Evolutionary conservation across 75 land plant species (phyloP).

Genomic region (Cupressus sempervirens): DNA sequence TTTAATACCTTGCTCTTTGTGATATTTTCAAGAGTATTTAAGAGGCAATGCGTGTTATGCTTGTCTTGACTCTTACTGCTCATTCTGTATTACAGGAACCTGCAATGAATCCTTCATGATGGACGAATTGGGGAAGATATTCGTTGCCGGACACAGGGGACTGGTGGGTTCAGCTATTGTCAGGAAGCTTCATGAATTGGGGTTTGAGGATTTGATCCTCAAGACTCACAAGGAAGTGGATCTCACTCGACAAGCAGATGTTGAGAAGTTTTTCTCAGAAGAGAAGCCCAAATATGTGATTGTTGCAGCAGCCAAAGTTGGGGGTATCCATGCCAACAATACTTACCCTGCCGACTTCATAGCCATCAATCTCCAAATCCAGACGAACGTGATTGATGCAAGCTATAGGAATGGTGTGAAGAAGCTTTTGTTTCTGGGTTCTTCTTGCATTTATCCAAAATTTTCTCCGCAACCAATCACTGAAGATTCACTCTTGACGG

Average conservation of each 20-base stretch:
- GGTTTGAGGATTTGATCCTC: conserved; percentile 68
- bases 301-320: conserved; percentile 94
- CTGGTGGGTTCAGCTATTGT: conserved; percentile 92
- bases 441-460: conserved; percentile 98
- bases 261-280: conserved; percentile 71
- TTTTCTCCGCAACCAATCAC: conserved; percentile 91
- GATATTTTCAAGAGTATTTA: background rate
- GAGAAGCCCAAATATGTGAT: conserved; percentile 78
- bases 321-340: conserved; percentile 95
- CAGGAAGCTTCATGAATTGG: conserved; percentile 54
- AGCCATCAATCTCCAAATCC: conserved; percentile 85
- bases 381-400: conserved; percentile 93
- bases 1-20: background rate
- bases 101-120: conserved; percentile 26
- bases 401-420: conserved; percentile 59
- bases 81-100: background rate
- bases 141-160: conserved; percentile 93
- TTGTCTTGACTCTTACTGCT: background rate
- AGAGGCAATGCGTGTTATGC: background rate
- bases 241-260: conserved; percentile 81
- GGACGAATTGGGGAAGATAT: conserved; percentile 72
- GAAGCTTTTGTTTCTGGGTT: conserved; percentile 89
- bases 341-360: conserved; percentile 98
- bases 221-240: conserved; percentile 84
- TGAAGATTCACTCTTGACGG: conserved; percentile 75